Percentiles rank a stretch among this genome's conserved stretches.
Evolutionary conservation across 495 filamentous ascomycete species (phyloP).

Genomic region (Articulospora tetracladia): DNA sequence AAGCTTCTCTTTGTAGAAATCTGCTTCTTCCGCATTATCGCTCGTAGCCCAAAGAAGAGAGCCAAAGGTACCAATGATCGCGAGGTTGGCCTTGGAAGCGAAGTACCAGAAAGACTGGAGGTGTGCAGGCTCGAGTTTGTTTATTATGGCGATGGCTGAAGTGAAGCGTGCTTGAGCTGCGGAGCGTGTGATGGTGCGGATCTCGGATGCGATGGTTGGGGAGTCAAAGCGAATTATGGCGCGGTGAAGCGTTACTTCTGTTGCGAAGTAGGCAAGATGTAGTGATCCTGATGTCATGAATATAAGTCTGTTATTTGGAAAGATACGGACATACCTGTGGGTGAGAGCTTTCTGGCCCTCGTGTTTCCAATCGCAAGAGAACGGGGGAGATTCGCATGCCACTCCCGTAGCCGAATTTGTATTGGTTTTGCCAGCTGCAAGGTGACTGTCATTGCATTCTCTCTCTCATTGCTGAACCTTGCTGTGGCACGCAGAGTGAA

Average conservation of each 20-base stretch:
- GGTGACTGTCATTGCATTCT: constrained; percentile 53
- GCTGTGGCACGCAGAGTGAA: constrained; percentile 65
- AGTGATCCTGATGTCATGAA: constrained; percentile 52
- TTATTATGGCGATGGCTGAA: constrained; percentile 73
- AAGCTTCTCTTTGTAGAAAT: constrained; percentile 83
- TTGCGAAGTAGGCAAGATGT: constrained; percentile 79
- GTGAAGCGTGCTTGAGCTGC: constrained; percentile 76
- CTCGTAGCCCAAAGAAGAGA: constrained; percentile 80
- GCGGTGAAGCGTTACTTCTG: constrained; percentile 80
- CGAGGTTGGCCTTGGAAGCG: constrained; percentile 74
- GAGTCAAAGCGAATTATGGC: constrained; percentile 64
- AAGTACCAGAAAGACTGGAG: constrained; percentile 79
- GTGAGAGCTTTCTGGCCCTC: constrained; percentile 41
- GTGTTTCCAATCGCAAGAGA: constrained; percentile 61
- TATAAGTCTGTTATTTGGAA: constrained; percentile 34
- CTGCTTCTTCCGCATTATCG: constrained; percentile 80
- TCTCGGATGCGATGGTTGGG: constrained; percentile 50
- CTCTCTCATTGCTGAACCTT: constrained; percentile 38
- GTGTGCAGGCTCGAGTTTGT: constrained; percentile 65
- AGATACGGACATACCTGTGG: constrained; percentile 30
- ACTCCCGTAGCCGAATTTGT: constrained; percentile 76
- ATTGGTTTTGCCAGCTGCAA: constrained; percentile 75
- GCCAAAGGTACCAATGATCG: constrained; percentile 76
- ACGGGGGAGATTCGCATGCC: constrained; percentile 64
- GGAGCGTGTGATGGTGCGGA: constrained; percentile 89